Evolutionary conservation across 2,329 filamentous ascomycete species (phyloP).

Genomic region (Colletotrichum liaoningense): DNA sequence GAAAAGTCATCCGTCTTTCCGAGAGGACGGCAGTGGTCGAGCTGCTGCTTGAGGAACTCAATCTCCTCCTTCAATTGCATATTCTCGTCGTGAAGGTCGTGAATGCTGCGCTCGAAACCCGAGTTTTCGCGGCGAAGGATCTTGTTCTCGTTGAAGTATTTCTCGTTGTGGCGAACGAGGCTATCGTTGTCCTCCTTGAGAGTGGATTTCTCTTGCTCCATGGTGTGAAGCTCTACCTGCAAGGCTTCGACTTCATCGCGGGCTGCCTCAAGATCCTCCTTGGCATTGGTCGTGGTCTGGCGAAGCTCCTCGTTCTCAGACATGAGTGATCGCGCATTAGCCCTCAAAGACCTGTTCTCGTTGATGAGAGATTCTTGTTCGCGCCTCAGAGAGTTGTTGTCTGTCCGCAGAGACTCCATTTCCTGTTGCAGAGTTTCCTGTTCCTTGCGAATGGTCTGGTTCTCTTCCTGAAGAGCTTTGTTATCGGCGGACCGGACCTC

Average conservation of each 20-base stretch:
- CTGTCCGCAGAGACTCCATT: constrained; percentile 53
- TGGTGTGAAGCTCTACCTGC: constrained; percentile 50
- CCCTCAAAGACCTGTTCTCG: constrained; percentile 58
- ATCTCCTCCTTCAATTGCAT: constrained; percentile 60
- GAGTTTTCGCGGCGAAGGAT: constrained; percentile 59
- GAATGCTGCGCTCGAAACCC: constrained; percentile 58
- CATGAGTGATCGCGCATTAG: constrained; percentile 52
- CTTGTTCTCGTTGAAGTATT: constrained; percentile 66
- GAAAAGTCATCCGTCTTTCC: constrained; percentile 50
- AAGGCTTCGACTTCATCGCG: constrained; percentile 54
- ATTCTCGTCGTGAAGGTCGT: constrained; percentile 59
- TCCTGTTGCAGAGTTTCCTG: constrained; percentile 51
- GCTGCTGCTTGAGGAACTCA: constrained; percentile 56
- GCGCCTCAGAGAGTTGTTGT: constrained; percentile 54
- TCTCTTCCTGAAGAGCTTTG: constrained; percentile 52
- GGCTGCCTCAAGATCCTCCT: constrained; percentile 54
- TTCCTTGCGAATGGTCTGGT: constrained; percentile 51
- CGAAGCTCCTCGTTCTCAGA: constrained; percentile 58
- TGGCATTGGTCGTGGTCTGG: constrained; percentile 51
- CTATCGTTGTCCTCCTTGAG: constrained; percentile 64
- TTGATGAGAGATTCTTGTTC: constrained; percentile 56
- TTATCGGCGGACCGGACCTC: constrained; percentile 53
- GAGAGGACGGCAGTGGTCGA: constrained; percentile 54
- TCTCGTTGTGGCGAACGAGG: constrained; percentile 66
- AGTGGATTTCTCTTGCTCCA: constrained; percentile 56